Percentiles rank a stretch among this genome's conserved stretches.
Evolutionary conservation across 495 filamentous ascomycete genomes (phyloP).

Genomic region (Zalerion maritima): DNA sequence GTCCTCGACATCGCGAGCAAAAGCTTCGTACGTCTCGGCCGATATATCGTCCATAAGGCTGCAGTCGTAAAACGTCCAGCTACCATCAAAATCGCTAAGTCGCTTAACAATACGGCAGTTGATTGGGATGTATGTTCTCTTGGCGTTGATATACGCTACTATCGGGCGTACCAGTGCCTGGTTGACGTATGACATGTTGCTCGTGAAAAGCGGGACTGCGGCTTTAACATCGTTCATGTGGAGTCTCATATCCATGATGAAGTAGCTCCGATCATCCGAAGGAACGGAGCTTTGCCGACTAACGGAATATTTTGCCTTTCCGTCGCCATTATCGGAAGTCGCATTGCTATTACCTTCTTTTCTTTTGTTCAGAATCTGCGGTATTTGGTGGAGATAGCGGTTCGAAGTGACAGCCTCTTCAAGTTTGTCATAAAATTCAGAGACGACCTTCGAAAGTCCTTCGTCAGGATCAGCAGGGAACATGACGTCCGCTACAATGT

Average conservation of each 20-base stretch:
- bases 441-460: slow-evolving; percentile 79
- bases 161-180: slow-evolving; percentile 90
- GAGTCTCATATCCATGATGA: slow-evolving; percentile 80
- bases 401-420: slow-evolving; percentile 80
- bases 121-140: slow-evolving; percentile 85
- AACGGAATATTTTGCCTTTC: too few relatives aligned
- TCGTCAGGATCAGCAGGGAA: slow-evolving; percentile 76
- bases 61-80: slow-evolving; percentile 89
- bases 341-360: too few relatives aligned
- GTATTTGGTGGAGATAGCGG: slow-evolving; percentile 27
- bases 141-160: slow-evolving; percentile 96
- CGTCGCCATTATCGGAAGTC: too few relatives aligned
- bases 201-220: slow-evolving; percentile 79
- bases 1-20: slow-evolving; percentile 77
- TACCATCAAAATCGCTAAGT: slow-evolving; percentile 77
- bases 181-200: slow-evolving; percentile 86
- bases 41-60: slow-evolving; percentile 92
- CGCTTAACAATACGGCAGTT: slow-evolving; percentile 87
- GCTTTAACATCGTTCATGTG: slow-evolving; percentile 87
- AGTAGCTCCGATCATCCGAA: slow-evolving; percentile 46
- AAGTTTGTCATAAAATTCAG: slow-evolving; percentile 85
- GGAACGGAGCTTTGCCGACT: slow-evolving; percentile 8
- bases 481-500: slow-evolving; percentile 91
- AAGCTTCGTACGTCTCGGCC: slow-evolving; percentile 84
- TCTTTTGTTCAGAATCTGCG: slow-evolving; percentile 5